A percentile compares a stretch with the other conserved stretches of the same genome.
These are phyloP conservation scores for Thelonectria olida DNA, from an alignment of 2,329 filamentous ascomycete species.

Conservation along the genomic window DNA sequence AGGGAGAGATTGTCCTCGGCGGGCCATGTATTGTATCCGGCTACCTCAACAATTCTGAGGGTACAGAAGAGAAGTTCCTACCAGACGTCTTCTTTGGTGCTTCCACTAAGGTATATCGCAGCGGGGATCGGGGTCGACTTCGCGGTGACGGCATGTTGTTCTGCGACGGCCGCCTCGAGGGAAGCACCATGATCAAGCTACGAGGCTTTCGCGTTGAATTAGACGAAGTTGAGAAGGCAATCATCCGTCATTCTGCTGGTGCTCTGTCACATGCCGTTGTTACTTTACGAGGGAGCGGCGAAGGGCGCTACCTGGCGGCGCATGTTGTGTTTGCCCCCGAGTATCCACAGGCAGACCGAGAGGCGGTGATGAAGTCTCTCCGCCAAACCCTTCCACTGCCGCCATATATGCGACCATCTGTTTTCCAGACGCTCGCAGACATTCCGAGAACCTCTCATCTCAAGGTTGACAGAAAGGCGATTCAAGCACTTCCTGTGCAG, in stretches of 20 bases:
- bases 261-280: background rate
- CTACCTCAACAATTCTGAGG: background rate
- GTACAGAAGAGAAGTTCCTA: background rate
- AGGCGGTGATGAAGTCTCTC: background rate
- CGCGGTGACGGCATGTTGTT: background rate
- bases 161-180: background rate
- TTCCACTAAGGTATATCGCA: background rate
- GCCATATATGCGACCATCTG: conserved; percentile 2
- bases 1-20: background rate
- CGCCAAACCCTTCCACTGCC: background rate
- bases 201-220: conserved; percentile 5
- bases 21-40: background rate
- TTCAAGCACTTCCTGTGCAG: background rate
- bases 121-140: background rate
- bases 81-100: background rate
- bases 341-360: background rate
- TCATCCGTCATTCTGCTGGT: background rate
- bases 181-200: background rate
- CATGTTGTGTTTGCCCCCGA: background rate
- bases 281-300: background rate
- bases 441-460: background rate
- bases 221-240: background rate
- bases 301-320: background rate
- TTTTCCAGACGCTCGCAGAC: background rate
- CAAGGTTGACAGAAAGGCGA: background rate